phyloP scores from a whole-genome alignment of 106 monocot species.

The Allium cepa region DNA sequence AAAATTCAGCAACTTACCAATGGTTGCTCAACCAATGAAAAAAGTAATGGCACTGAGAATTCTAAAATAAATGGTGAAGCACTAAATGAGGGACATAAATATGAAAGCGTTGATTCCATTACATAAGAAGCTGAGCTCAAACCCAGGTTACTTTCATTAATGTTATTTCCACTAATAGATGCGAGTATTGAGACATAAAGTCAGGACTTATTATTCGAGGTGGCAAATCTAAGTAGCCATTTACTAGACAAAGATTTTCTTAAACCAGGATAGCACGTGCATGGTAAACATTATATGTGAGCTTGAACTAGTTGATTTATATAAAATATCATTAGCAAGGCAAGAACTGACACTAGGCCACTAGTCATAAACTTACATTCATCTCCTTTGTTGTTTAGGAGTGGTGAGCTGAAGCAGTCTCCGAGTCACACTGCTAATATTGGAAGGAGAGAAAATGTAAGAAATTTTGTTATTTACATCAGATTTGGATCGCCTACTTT shows the following conservation, averaged over 20 bases:
- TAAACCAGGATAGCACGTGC: constrained; percentile 1
- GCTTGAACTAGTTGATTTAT: not conserved
- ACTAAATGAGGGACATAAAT: too few relatives aligned
- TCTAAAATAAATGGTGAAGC: too few relatives aligned
- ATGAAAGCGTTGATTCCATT: too few relatives aligned
- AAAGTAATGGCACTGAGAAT: too few relatives aligned
- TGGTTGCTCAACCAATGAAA: too few relatives aligned
- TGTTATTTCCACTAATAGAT: constrained; percentile 7
- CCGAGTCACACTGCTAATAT: constrained; percentile 6
- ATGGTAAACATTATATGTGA: constrained; percentile 3
- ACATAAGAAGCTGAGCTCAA: not conserved
- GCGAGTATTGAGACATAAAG: too few relatives aligned
- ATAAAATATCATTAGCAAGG: too few relatives aligned
- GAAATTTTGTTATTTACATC: too few relatives aligned
- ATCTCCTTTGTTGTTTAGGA: not conserved
- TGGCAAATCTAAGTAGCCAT: constrained; percentile 4
- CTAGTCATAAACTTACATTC: too few relatives aligned
- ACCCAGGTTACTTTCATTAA: constrained; percentile 6
- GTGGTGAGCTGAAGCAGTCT: not conserved
- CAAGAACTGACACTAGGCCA: not conserved
- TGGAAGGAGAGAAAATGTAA: not conserved
- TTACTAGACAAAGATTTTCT: not conserved
- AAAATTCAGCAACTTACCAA: too few relatives aligned
- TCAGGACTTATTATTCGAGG: too few relatives aligned
- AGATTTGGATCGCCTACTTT: too few relatives aligned